A percentile compares a stretch with the other conserved stretches of the same genome.
phyloP scores from a whole-genome alignment of 2,329 filamentous ascomycete genomes.

The Ceratocystis cacaofunesta region DNA sequence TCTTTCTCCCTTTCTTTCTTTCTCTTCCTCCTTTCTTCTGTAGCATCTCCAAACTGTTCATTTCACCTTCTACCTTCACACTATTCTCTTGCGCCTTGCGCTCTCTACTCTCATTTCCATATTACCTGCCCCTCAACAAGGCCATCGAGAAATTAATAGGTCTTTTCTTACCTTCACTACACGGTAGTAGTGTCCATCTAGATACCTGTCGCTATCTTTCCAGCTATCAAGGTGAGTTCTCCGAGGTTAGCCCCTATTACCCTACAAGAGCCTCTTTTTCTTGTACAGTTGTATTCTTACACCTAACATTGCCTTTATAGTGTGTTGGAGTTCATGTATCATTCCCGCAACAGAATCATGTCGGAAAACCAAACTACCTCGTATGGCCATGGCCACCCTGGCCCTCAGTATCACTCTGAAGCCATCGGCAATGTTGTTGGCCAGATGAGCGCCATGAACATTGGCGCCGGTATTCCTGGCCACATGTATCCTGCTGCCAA shows the following conservation, averaged over 20 bases:
- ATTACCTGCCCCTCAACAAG: constrained; percentile 1
- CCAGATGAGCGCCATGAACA: constrained; percentile 23
- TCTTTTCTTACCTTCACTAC: constrained; percentile 2
- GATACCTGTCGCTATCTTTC: constrained; percentile 6
- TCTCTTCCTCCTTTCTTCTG: neutral
- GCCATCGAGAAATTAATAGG: neutral
- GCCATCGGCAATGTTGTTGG: constrained; percentile 12
- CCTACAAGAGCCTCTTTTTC: neutral
- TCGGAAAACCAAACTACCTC: constrained; percentile 6
- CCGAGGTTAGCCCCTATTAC: neutral
- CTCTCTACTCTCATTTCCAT: constrained; percentile 6
- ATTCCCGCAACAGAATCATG: constrained; percentile 3
- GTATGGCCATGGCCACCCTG: constrained; percentile 2
- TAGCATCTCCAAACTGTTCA: constrained; percentile 6
- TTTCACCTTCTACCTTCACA: constrained; percentile 4
- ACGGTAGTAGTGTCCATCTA: constrained; percentile 7
- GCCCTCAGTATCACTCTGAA: constrained; percentile 10
- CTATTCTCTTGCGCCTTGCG: constrained; percentile 3
- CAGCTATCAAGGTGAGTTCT: neutral
- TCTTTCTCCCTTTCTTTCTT: constrained; percentile 8
- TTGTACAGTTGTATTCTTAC: neutral
- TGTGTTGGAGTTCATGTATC: constrained; percentile 5
- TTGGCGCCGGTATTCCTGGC: constrained; percentile 20
- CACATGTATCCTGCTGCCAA: constrained; percentile 9
- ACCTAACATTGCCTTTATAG: neutral